Base-by-base conservation (phyloP, 345 rosid genomes). In the Crucihimalaya himalaica region DNA sequence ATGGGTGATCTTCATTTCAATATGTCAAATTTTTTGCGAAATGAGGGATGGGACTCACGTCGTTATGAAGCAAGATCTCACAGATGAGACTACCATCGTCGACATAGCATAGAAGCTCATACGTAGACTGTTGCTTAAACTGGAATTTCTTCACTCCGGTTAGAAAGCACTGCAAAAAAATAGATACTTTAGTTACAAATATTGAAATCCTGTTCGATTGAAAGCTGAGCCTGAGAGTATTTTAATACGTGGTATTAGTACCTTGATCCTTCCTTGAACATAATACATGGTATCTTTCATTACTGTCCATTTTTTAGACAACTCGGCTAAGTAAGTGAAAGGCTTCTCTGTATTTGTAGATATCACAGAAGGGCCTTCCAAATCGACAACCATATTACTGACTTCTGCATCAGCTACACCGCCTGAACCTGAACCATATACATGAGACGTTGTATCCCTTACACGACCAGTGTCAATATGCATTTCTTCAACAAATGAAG, bases 1-100 rank as follows among this genome's bases (percentile, higher is more conserved):
- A 68, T 31, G 56, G 16, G 37, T 11, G 9, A 27, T 62, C 21
- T 45, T 66, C 12, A 28, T 6, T 21, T 46, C 39, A 59, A 61
- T 37, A 40, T 31, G 19, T 21, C 19, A 37, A 34, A 8, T 16
- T 7, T 3, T 0, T 15, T 18, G 31, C 28, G 35, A 66, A 48
- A 52, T 32, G 12, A 61, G 55, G 53, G 61, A 48, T 31, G 45
- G 35, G 55, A 84, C 92, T 80, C 75, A 95, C 99, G 63, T 81
- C 75, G 51, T 90, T 92, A 84, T 86, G 89, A 48, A 95, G 82
- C 59, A 88, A 80, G 72, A 92, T 84, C 84, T 92, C 97, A 43
- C 89, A 88, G 70, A 95, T 92, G 73, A 95, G 94, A 82, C 98
- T 92, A 61, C 97, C 99, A 75, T 92, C 99, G 68, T 95, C 97